Base-by-base conservation (phyloP, 2,329 filamentous ascomycete genomes). In the Colletotrichum viniferum region DNA sequence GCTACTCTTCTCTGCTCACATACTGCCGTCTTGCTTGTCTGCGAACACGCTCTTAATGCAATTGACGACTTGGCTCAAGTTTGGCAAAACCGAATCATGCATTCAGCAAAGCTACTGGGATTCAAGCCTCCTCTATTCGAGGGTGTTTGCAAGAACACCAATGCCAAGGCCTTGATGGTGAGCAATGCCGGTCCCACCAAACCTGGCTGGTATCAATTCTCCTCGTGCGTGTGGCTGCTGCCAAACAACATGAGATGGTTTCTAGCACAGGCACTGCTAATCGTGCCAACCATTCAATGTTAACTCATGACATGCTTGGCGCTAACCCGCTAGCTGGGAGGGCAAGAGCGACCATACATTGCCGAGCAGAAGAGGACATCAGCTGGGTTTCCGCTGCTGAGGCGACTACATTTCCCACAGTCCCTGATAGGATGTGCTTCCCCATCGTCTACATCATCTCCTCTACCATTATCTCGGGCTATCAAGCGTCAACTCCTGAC, bases 331-430 rank as follows among this genome's bases (percentile, higher is more conserved):
- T 10, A 21, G 18, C n/a, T 13, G n/a, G 1, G 18, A 43, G 0
- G 12, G 43, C 43, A 48, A 3, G n/a, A 13, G 43, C 10, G 2
- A 1, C 43, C 0, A 48, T 13, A 13, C 3, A 21, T 1, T 48
- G n/a, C n/a, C 4, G 10, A 3, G n/a, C 18, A 21, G 43, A 48
- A 13, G n/a, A 48, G 43, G 43, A 48, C 0, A 3, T 52, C 6
- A 21, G 2, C 2, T 52, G 10, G 43, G 12, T 1, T 1, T 52
- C 0, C n/a, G 6, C 1, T 21, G n/a, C 43, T 52, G 3, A 0
- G 3, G 43, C 6, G 43, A 52, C n/a, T 52, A 7, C 43, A 52
- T 3, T 52, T 52, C 43, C 43, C 0, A 0, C 1, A 21, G 43
- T 21, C 10, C 43, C n/a, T 48, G n/a, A 21, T 7, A 21, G 0